Conservation (phyloP, 2,329 filamentous ascomycete species). For the Hymenoscyphus linearis region DNA sequence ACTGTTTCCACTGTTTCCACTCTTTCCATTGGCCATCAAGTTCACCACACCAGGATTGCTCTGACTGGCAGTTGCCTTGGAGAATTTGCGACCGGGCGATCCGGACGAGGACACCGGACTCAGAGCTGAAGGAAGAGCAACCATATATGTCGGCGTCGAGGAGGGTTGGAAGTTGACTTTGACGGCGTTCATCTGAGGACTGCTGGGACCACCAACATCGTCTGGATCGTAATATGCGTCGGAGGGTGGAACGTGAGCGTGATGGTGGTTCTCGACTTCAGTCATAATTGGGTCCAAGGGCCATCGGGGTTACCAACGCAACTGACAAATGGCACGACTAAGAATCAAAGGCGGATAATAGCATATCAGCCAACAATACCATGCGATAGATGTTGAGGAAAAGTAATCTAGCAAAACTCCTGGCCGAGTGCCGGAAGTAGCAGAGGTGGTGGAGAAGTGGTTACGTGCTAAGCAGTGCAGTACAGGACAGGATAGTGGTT, state of each 20-base stretch:
- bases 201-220: constrained; percentile 40
- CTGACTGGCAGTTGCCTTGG: constrained; percentile 39
- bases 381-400: constrained; percentile 10
- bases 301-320: constrained; percentile 20
- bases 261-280: constrained; percentile 17
- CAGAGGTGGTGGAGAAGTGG: not conserved
- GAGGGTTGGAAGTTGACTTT: constrained; percentile 44
- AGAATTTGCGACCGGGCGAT: constrained; percentile 18
- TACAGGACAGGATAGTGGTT: not conserved
- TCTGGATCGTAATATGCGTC: constrained; percentile 42
- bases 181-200: constrained; percentile 38
- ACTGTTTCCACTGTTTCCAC: constrained; percentile 53
- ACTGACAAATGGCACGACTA: constrained; percentile 12
- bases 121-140: constrained; percentile 40
- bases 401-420: not conserved
- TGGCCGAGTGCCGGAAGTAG: not conserved
- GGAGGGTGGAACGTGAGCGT: constrained; percentile 9
- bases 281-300: constrained; percentile 23
- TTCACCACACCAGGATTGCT: constrained; percentile 64
- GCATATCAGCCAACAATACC: constrained; percentile 18
- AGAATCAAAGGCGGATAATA: constrained; percentile 16
- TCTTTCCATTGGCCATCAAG: constrained; percentile 57
- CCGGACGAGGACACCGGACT: constrained; percentile 37
- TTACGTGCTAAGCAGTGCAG: not conserved
- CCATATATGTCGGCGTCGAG: constrained; percentile 44